These are phyloP conservation scores for Ceratocystiopsis brevicomis DNA, from an alignment of 2,329 filamentous ascomycete species.

Conservation along the genomic window DNA sequence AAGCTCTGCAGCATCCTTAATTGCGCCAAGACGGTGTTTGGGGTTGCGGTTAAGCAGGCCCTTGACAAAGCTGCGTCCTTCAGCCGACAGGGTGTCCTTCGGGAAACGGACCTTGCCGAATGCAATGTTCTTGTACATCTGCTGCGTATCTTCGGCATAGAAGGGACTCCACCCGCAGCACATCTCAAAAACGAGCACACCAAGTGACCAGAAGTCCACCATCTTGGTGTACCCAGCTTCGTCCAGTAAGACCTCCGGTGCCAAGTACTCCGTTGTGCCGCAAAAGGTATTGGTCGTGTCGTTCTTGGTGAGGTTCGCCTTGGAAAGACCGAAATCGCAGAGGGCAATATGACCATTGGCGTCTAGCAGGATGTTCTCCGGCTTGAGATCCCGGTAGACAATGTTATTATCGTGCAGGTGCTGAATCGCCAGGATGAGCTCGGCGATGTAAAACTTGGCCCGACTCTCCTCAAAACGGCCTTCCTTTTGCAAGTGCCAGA, in stretches of 20 bases:
- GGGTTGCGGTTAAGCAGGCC: conserved; percentile 92
- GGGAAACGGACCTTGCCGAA: conserved; percentile 97
- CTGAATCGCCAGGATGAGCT: conserved; percentile 85
- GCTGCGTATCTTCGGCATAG: conserved; percentile 95
- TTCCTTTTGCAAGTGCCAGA: conserved; percentile 97
- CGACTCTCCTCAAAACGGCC: conserved; percentile 86
- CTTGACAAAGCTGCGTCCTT: conserved; percentile 96
- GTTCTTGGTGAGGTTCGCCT: conserved; percentile 91
- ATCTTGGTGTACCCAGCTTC: conserved; percentile 98
- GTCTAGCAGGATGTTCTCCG: conserved; percentile 91
- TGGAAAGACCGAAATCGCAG: conserved; percentile 93
- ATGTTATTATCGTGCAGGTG: conserved; percentile 95
- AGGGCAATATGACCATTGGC: conserved; percentile 95
- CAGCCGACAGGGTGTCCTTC: conserved; percentile 78
- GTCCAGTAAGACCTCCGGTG: conserved; percentile 84
- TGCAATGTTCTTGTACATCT: conserved; percentile 99
- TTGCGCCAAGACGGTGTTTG: conserved; percentile 81
- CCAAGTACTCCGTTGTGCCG: conserved; percentile 92
- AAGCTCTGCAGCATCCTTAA: conserved; percentile 78
- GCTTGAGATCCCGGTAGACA: conserved; percentile 92
- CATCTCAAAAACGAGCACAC: conserved; percentile 97
- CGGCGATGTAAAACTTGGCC: conserved; percentile 97
- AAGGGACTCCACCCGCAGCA: conserved; percentile 99
- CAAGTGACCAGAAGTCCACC: conserved; percentile 98
- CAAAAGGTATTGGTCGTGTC: conserved; percentile 98